Evolutionary conservation across 2,329 filamentous ascomycete genomes (phyloP).

Genomic region (Hypomyces rosellus): DNA sequence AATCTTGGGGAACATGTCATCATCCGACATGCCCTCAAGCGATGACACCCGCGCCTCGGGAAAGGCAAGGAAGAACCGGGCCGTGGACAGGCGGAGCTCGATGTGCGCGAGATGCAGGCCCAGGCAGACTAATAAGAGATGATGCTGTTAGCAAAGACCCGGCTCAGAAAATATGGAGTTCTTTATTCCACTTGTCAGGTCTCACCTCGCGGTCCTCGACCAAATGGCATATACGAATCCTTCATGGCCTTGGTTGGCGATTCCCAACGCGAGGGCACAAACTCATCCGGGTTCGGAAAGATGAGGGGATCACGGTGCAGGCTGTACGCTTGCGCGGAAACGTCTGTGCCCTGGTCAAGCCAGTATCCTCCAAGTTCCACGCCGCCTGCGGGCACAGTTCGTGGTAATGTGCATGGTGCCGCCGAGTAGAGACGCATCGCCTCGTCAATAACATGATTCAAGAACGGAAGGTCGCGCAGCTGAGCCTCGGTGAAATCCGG

Average conservation of each 20-base stretch:
- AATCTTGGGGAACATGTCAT: constrained; percentile 25
- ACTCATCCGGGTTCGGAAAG: no score
- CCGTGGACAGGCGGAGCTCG: constrained; percentile 44
- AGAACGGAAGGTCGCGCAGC: neutral
- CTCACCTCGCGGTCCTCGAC: no score
- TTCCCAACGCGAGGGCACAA: no score
- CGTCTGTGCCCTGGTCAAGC: no score
- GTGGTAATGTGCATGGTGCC: neutral
- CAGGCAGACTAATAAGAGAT: constrained; percentile 39
- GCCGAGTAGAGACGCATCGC: constrained; percentile 5
- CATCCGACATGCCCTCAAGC: constrained; percentile 25
- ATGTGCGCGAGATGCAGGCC: constrained; percentile 51
- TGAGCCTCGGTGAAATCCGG: neutral
- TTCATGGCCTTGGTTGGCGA: no score
- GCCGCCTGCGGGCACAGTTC: no score
- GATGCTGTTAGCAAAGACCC: constrained; percentile 25
- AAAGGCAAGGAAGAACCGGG: constrained; percentile 44
- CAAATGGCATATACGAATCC: no score
- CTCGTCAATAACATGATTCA: constrained; percentile 6
- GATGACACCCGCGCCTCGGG: constrained; percentile 25
- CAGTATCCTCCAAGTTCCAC: no score
- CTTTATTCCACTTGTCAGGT: constrained; percentile 32
- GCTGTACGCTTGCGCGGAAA: no score
- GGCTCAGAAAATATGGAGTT: constrained; percentile 46
- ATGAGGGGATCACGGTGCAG: no score